Conservation (phyloP, 371 early-diverging fungal species). For the Cokeromyces recurvatus region DNA sequence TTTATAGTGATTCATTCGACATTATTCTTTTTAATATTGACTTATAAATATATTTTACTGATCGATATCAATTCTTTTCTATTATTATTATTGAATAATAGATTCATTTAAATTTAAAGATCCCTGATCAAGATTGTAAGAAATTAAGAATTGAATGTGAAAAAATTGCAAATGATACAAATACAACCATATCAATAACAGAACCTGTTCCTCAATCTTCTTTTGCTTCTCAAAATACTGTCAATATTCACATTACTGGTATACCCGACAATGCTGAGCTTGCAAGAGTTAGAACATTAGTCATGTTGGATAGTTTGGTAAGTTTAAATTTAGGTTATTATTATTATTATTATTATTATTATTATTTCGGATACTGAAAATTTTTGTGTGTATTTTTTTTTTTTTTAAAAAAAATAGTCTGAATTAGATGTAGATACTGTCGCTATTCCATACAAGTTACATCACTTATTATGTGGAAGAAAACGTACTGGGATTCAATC, state of each 20-base stretch:
- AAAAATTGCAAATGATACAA: conserved; percentile 37
- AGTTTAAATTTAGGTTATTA: background rate
- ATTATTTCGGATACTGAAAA: background rate
- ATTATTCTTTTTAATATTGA: too few relatives aligned
- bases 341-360: background rate
- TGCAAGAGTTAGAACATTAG: conserved; percentile 34
- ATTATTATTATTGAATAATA: conserved; percentile 6
- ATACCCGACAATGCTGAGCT: conserved; percentile 37
- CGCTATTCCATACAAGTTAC: conserved; percentile 34
- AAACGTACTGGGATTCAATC: conserved; percentile 56
- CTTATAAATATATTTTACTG: too few relatives aligned
- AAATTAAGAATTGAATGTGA: conserved; percentile 20
- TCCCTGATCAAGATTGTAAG: conserved; percentile 35
- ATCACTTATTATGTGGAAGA: conserved; percentile 57
- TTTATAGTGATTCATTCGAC: too few relatives aligned
- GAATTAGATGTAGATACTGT: conserved; percentile 21
- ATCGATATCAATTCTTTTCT: too few relatives aligned
- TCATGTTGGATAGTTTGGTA: conserved; percentile 44
- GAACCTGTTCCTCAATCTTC: conserved; percentile 28
- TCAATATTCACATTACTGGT: conserved; percentile 37
- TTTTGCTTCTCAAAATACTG: conserved; percentile 33
- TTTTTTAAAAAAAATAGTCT: too few relatives aligned
- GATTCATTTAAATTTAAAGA: conserved; percentile 37
- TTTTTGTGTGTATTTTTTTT: background rate
- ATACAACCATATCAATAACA: conserved; percentile 23